Conservation (phyloP, 2,329 filamentous ascomycete genomes). For the Remersonia thermophila region DNA sequence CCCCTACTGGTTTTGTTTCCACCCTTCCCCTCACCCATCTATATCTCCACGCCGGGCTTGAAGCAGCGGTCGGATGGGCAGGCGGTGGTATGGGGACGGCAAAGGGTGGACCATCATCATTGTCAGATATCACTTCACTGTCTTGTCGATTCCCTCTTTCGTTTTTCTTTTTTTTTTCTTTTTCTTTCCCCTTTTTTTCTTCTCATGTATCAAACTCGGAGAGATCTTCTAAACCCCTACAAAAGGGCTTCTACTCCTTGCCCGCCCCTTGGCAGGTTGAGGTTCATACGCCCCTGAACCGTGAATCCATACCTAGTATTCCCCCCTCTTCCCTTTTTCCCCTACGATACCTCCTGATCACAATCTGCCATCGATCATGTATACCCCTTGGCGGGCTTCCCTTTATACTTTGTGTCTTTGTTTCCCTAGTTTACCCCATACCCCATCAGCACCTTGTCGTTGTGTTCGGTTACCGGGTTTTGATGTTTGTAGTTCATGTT, state of each 20-base stretch:
- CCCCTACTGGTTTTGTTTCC: slow-evolving; percentile 18
- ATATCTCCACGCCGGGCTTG: too few species aligned
- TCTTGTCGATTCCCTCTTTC: neutral
- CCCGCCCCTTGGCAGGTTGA: too few species aligned
- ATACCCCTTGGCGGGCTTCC: too few species aligned
- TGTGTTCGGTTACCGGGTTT: neutral
- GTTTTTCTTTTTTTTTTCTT: slow-evolving; percentile 16
- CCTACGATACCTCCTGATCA: neutral
- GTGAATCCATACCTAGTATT: neutral
- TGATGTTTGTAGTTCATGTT: neutral
- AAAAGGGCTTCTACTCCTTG: neutral
- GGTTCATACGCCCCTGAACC: too few species aligned
- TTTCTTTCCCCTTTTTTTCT: slow-evolving; percentile 8
- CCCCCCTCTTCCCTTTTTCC: neutral
- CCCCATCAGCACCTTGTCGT: neutral
- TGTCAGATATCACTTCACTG: too few species aligned
- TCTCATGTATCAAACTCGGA: slow-evolving; percentile 8
- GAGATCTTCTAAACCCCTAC: too few species aligned
- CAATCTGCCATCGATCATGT: neutral
- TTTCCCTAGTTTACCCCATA: neutral
- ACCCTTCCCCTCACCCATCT: neutral
- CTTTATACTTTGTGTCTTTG: slow-evolving; percentile 2
- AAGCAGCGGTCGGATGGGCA: too few species aligned
- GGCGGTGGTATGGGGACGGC: too few species aligned
- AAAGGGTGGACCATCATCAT: too few species aligned